Base-by-base conservation (phyloP, 495 filamentous ascomycete genomes). In the Ramalina intermedia region DNA sequence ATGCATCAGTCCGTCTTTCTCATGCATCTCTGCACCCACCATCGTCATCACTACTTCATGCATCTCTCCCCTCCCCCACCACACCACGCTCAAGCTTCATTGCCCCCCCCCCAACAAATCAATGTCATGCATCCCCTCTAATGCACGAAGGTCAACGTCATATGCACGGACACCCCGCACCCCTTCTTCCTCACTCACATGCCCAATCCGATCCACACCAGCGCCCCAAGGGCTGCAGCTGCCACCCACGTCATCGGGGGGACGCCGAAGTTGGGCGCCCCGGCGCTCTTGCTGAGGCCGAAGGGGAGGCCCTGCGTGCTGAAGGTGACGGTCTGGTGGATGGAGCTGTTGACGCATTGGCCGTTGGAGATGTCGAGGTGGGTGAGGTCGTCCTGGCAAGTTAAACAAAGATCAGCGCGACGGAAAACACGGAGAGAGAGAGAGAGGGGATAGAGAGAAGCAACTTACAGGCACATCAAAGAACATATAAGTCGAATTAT, bases 401-500 rank as follows among this genome's bases (percentile, higher is more conserved):
- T 47, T 38, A 6, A 23, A n/a, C 18, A n/a, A 23, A 20, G 18
- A 20, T 20, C 18, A 20, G 18, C 18, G 18, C 2, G 18, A 20
- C 18, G 18, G 18, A 20, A 20, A 20, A 20, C 18, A 20, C 18
- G 18, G 18, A 20, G 18, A 2, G 18, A 20, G 18, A 20, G 18
- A 20, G 18, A 2, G 18, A 20, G 18, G 2, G 18, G 26, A 7
- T 12, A 43, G 36, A 33, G 41, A 35, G 1, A 43, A 20, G 38
- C 1, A 7, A 38, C 57, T 26, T 51, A 63, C 60, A 0, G 84
- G 69, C 2, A 76, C 68, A 3, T 66, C 61, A 66, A 89, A 88
- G 67, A 89, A 89, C 83, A 89, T 87, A 59, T 84, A 89, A 56
- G 61, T 69, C 39, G 66, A 65, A 56, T 76, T 71, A 29, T 80